phyloP scores from a whole-genome alignment of 2,329 filamentous ascomycete species.

The Canariomyces notabilis region DNA sequence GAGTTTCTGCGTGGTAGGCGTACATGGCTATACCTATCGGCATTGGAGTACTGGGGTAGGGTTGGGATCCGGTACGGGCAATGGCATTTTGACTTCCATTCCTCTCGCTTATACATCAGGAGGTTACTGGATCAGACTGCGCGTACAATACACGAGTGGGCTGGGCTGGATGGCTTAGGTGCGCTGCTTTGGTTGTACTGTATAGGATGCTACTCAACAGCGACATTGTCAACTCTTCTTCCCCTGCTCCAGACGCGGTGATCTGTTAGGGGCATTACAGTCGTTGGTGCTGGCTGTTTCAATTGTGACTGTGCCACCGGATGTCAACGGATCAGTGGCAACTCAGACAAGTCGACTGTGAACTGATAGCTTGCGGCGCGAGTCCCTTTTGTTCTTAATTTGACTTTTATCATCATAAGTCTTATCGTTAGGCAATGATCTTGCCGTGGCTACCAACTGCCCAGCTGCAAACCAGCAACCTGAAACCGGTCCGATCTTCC shows the following conservation, averaged over 20 bases:
- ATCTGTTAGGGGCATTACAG: neutral
- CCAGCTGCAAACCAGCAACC: too few species aligned
- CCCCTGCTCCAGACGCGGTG: neutral
- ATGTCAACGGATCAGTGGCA: neutral
- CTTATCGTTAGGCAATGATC: too few species aligned
- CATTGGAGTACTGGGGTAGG: conserved; percentile 3
- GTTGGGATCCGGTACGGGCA: neutral
- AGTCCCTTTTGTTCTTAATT: too few species aligned
- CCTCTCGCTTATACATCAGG: conserved; percentile 5
- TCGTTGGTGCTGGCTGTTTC: neutral
- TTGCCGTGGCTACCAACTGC: too few species aligned
- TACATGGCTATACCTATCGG: conserved; percentile 4
- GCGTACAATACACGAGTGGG: neutral
- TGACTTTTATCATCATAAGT: too few species aligned
- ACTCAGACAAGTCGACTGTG: neutral
- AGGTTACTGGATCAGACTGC: conserved; percentile 5
- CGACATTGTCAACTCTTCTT: neutral
- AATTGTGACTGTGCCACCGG: neutral
- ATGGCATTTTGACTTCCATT: conserved; percentile 3
- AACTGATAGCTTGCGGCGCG: too few species aligned
- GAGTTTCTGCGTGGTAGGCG: neutral
- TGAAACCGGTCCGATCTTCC: too few species aligned
- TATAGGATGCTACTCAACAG: neutral
- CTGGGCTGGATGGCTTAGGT: neutral
- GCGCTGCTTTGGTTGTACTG: too few species aligned